phyloP scores from a whole-genome alignment of 2,329 filamentous ascomycete genomes.

The Stagonosporopsis chrysanthemi region DNA sequence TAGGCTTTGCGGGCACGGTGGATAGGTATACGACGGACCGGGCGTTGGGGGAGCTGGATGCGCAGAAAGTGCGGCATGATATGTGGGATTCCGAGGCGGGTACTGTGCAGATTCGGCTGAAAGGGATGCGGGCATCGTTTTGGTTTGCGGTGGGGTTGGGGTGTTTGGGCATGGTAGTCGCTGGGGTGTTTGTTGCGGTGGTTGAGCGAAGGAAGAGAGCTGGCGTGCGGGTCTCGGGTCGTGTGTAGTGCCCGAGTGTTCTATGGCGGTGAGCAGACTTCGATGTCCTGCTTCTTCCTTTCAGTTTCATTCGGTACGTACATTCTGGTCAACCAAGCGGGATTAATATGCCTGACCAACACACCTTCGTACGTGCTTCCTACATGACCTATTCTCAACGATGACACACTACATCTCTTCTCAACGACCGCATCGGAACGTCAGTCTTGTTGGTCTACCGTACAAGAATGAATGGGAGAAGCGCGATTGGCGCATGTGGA shows the following conservation, averaged over 20 bases:
- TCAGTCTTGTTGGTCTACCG: no score
- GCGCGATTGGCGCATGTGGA: no score
- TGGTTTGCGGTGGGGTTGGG: slow-evolving; percentile 1
- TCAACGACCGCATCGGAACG: no score
- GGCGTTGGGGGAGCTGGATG: background rate
- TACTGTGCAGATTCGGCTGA: background rate
- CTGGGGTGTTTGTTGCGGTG: background rate
- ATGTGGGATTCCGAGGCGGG: background rate
- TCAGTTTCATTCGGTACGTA: no score
- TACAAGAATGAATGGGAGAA: no score
- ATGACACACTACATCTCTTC: no score
- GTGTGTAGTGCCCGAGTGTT: background rate
- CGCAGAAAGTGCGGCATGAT: background rate
- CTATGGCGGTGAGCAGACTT: no score
- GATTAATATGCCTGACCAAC: no score
- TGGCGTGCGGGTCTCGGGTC: background rate
- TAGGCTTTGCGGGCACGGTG: background rate
- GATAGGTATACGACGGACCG: background rate
- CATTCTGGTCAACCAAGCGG: no score
- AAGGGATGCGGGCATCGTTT: background rate
- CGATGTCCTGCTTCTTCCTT: no score
- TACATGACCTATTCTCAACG: no score
- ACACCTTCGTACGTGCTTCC: no score
- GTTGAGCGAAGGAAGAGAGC: background rate
- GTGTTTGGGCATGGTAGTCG: background rate